Evolutionary conservation across 257 asterid species (phyloP), one percentile per base, ranked within the genome.

Genomic region (Rauvolfia tetraphylla): DNA sequence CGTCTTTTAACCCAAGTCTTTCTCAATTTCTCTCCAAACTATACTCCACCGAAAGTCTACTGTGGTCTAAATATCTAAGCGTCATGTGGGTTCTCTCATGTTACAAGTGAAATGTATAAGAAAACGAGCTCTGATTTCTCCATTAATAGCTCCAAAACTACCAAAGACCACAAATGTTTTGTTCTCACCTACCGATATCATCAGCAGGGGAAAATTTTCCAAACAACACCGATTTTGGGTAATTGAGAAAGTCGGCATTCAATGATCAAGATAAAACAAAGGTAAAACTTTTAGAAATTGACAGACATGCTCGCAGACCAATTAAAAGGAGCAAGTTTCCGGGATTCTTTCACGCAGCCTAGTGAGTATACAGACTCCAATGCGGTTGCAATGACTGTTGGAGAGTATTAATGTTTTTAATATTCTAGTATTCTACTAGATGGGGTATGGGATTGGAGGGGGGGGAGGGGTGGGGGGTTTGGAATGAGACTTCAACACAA

Each of bases 241-340:
- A 4, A 29, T 29, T 38, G 58, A 61, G 31, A 58, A 23, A 36
- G 17, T 57, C 25, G 6, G 3, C 66, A 57, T 42, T 46, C 81
- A 14, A 59, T 76, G 56, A 59, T 25, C 42, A 56, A 51, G 62
- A 49, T 18, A 68, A 68, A 57, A 13, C 22, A 68, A 3, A 54
- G n/a, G 61, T 36, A 58, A 25, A 29, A 53, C 8, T 38, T 39
- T 39, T 53, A 76, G 83, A 83, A 80, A 81, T 82, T 80, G 81
- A 87, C 91, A 88, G 85, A 88, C 92, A 88, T 88, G 78, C 87
- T 72, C 74, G 49, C 54, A 57, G 86, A 75, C 83, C 89, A 78
- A 83, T 88, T 83, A 79, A 87, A 79, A 75, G 68, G 62, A 74
- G 20, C 29, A 61, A 72, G 68, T 68, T 75, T 29, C 88, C 73